Percentiles rank a stretch among this genome's conserved stretches.
phyloP scores from a whole-genome alignment of 352 stramenopile genomes.

The Phytophthora macrochlamydospora region DNA sequence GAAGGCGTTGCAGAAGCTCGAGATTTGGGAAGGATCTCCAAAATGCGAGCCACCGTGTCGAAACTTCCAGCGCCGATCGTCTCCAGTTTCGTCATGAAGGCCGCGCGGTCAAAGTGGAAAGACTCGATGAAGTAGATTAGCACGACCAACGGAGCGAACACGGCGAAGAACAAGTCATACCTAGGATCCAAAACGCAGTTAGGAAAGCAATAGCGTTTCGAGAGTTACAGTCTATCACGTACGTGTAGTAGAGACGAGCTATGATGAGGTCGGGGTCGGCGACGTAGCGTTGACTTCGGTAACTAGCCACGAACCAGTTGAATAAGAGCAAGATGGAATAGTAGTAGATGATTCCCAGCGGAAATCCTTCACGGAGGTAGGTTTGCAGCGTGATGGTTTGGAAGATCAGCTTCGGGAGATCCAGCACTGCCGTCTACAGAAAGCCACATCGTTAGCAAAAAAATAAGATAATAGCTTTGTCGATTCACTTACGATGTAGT shows the following conservation, averaged over 20 bases:
- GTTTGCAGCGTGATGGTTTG: slow-evolving; percentile 31
- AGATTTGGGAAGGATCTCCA: slow-evolving; percentile 25
- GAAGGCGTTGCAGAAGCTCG: slow-evolving; percentile 23
- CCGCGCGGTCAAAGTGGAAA: slow-evolving; percentile 33
- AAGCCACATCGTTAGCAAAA: no score
- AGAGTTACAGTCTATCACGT: no score
- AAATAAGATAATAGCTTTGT: slow-evolving; percentile 5
- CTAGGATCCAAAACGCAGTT: background rate
- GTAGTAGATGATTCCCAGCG: slow-evolving; percentile 29
- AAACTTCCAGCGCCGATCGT: slow-evolving; percentile 10
- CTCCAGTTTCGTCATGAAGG: slow-evolving; percentile 15
- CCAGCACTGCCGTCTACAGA: slow-evolving; percentile 36
- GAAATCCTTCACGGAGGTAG: slow-evolving; percentile 37
- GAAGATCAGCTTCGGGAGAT: slow-evolving; percentile 40
- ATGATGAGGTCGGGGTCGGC: slow-evolving; percentile 23
- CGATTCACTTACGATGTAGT: background rate
- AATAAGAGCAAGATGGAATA: slow-evolving; percentile 28
- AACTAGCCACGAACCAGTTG: slow-evolving; percentile 40
- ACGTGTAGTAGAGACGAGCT: slow-evolving; percentile 36
- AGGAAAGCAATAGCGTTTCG: background rate
- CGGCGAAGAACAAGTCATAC: slow-evolving; percentile 43
- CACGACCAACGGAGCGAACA: slow-evolving; percentile 32
- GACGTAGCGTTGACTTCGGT: slow-evolving; percentile 32
- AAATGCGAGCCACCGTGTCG: slow-evolving; percentile 29
- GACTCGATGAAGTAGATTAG: slow-evolving; percentile 27